These are phyloP conservation scores for Kalmanozyma brasiliensis DNA, from an alignment of 1,284 basidiomycete genomes.

Conservation along the genomic window DNA sequence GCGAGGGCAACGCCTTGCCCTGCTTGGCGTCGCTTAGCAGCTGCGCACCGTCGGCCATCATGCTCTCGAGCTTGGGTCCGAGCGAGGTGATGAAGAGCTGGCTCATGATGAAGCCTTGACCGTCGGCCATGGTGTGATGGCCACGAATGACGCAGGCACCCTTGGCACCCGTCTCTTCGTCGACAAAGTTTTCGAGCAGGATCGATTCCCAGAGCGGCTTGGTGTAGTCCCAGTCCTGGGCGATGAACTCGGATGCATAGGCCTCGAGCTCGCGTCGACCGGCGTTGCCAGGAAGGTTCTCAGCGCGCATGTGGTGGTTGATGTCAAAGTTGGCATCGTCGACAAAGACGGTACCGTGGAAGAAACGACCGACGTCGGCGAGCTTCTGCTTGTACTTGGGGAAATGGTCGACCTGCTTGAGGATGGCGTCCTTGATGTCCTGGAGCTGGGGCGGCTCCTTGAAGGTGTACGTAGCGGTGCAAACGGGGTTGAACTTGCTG, in stretches of 20 bases:
- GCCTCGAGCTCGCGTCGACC: constrained; percentile 57
- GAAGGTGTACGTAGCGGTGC: constrained; percentile 59
- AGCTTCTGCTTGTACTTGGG: constrained; percentile 62
- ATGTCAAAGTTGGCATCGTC: constrained; percentile 52
- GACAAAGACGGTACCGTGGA: constrained; percentile 54
- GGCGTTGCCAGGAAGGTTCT: constrained; percentile 44
- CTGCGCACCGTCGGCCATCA: constrained; percentile 53
- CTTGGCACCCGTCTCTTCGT: constrained; percentile 39
- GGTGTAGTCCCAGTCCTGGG: constrained; percentile 55
- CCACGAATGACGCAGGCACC: constrained; percentile 60
- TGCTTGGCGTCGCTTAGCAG: constrained; percentile 50
- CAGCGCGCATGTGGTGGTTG: constrained; percentile 34
- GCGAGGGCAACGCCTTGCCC: constrained; percentile 55
- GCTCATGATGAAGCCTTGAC: constrained; percentile 64
- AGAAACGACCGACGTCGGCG: constrained; percentile 47
- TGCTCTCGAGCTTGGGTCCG: constrained; percentile 57
- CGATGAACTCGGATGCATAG: constrained; percentile 57
- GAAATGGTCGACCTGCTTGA: constrained; percentile 47
- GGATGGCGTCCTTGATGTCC: constrained; percentile 35
- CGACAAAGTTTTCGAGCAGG: constrained; percentile 57
- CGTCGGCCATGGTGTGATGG: constrained; percentile 63
- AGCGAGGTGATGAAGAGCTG: constrained; percentile 60
- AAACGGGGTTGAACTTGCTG: constrained; percentile 61
- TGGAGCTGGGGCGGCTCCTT: constrained; percentile 34
- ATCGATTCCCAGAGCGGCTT: constrained; percentile 58